Conservation (phyloP, 1,284 basidiomycete genomes). For the Amylostereum areolatum region DNA sequence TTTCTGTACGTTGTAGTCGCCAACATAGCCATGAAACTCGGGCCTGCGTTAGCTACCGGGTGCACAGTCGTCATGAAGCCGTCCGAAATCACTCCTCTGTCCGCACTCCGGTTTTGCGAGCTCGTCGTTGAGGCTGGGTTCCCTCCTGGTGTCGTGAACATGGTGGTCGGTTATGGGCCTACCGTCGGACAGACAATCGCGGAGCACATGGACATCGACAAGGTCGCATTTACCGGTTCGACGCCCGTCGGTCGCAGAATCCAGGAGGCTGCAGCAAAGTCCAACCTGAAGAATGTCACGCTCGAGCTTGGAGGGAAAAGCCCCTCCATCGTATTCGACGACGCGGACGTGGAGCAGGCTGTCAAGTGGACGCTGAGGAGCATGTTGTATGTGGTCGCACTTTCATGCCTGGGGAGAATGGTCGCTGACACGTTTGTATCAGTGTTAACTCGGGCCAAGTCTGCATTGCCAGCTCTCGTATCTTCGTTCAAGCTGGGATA, state of each 20-base stretch:
- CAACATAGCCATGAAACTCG: slow-evolving; percentile 74
- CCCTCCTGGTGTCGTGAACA: slow-evolving; percentile 70
- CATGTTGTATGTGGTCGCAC: slow-evolving; percentile 52
- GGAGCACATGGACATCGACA: slow-evolving; percentile 62
- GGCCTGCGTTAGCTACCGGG: slow-evolving; percentile 80
- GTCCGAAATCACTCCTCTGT: slow-evolving; percentile 87
- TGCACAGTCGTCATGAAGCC: slow-evolving; percentile 85
- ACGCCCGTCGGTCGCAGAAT: slow-evolving; percentile 83
- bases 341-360: slow-evolving; percentile 73
- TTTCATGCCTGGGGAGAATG: not conserved
- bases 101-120: slow-evolving; percentile 54
- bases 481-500: slow-evolving; percentile 80
- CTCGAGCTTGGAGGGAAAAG: slow-evolving; percentile 94
- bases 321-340: slow-evolving; percentile 72
- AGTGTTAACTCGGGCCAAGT: slow-evolving; percentile 75
- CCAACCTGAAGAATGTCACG: slow-evolving; percentile 85
- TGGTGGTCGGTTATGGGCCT: slow-evolving; percentile 60
- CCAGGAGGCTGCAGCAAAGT: slow-evolving; percentile 77
- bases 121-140: slow-evolving; percentile 53
- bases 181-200: slow-evolving; percentile 62
- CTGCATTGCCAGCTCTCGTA: slow-evolving; percentile 82
- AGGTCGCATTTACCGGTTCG: slow-evolving; percentile 72
- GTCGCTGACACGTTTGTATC: slow-evolving; percentile 23
- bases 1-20: slow-evolving; percentile 19
- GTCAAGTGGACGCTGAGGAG: slow-evolving; percentile 79